These are phyloP conservation scores for Trichosporon asahii DNA, from an alignment of 1,284 basidiomycete species.

Conservation along the genomic window DNA sequence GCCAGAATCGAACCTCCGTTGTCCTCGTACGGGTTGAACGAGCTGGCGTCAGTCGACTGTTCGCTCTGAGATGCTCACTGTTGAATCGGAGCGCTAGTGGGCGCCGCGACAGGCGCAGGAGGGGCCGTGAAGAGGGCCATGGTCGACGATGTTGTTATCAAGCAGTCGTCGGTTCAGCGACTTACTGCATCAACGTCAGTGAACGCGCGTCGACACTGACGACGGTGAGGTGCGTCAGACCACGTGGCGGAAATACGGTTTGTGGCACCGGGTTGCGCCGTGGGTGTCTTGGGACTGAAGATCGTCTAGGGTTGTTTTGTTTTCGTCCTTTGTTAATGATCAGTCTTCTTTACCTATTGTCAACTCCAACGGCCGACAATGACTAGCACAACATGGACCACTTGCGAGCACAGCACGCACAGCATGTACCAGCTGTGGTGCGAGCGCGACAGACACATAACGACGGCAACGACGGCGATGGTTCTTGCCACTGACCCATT, in stretches of 20 bases:
- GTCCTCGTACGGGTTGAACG: constrained; percentile 81
- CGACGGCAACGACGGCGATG: too few species aligned
- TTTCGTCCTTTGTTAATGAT: background rate
- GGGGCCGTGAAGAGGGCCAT: constrained; percentile 42
- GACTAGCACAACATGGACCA: background rate
- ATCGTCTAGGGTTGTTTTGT: background rate
- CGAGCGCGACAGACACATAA: background rate
- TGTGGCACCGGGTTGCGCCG: background rate
- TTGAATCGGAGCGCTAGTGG: constrained; percentile 27
- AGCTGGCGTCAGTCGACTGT: constrained; percentile 29
- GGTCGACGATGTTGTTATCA: constrained; percentile 7
- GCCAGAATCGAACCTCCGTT: constrained; percentile 94
- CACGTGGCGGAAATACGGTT: constrained; percentile 15
- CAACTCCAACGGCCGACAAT: background rate
- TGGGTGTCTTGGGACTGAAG: background rate
- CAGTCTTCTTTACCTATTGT: background rate
- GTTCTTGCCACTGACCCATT: background rate
- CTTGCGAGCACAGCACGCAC: background rate
- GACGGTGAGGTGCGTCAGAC: constrained; percentile 5
- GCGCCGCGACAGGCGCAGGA: constrained; percentile 32
- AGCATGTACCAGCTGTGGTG: background rate
- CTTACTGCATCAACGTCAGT: constrained; percentile 13
- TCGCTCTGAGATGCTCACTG: constrained; percentile 33
- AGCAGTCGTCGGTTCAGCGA: constrained; percentile 15
- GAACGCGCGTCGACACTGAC: constrained; percentile 22